Conservation (phyloP, 2,329 filamentous ascomycete genomes). For the Kalmusia sp. region DNA sequence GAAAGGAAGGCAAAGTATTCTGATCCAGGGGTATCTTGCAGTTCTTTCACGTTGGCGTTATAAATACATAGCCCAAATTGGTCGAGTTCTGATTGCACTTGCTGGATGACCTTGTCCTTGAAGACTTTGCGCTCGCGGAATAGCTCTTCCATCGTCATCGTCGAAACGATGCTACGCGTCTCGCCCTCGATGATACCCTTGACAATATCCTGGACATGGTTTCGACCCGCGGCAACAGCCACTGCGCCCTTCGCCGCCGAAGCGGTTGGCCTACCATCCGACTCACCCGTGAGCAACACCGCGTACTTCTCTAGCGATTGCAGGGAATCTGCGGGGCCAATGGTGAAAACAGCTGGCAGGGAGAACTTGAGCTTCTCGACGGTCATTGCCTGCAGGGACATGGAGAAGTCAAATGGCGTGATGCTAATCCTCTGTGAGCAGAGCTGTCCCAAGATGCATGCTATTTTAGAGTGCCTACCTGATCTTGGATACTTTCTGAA, state of each 20-base stretch:
- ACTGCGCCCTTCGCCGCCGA: slow-evolving; percentile 44
- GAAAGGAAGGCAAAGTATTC: slow-evolving; percentile 84
- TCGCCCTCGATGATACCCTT: slow-evolving; percentile 92
- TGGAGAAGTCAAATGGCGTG: slow-evolving; percentile 80
- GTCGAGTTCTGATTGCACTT: slow-evolving; percentile 79
- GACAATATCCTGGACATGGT: slow-evolving; percentile 83
- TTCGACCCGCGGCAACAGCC: slow-evolving; percentile 55
- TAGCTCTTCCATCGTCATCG: slow-evolving; percentile 94
- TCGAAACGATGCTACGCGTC: slow-evolving; percentile 80
- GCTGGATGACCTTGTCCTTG: slow-evolving; percentile 68
- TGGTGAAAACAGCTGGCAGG: slow-evolving; percentile 84
- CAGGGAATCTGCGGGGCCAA: slow-evolving; percentile 76
- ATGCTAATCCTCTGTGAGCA: too few species aligned
- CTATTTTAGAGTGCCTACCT: too few species aligned
- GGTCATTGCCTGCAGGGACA: slow-evolving; percentile 87
- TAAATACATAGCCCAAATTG: slow-evolving; percentile 77
- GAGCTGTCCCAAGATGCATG: too few species aligned
- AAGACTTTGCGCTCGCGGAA: slow-evolving; percentile 80
- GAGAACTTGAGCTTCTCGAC: slow-evolving; percentile 85
- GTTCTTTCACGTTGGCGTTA: slow-evolving; percentile 83
- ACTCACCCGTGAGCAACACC: slow-evolving; percentile 74
- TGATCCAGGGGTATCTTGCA: slow-evolving; percentile 82
- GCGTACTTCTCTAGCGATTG: slow-evolving; percentile 82
- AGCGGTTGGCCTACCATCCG: slow-evolving; percentile 52
- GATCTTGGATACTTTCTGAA: slow-evolving; percentile 51